Percentiles rank a stretch among this genome's conserved stretches.
Conservation (phyloP, 2,329 filamentous ascomycete species). For the Neoascochyta sp. region DNA sequence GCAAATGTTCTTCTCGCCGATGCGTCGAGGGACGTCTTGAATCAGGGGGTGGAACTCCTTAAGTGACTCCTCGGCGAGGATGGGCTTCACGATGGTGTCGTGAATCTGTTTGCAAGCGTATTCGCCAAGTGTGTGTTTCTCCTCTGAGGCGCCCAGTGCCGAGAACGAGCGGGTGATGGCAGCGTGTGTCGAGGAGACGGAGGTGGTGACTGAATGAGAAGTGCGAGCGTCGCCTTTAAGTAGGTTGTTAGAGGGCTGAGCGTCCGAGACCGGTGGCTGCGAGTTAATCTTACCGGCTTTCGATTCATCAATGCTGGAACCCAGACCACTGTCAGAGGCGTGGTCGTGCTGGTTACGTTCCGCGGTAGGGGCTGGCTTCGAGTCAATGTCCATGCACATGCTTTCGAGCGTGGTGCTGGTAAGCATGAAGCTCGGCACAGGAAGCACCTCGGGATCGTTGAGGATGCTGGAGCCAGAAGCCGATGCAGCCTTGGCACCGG, state of each 20-base stretch:
- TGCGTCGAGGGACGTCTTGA: conserved; percentile 71
- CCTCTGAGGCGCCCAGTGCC: conserved; percentile 32
- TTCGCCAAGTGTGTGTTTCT: conserved; percentile 60
- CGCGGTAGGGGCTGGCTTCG: conserved; percentile 41
- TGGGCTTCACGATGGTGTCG: conserved; percentile 70
- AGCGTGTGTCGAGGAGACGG: conserved; percentile 34
- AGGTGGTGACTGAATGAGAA: conserved; percentile 36
- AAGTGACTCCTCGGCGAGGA: conserved; percentile 67
- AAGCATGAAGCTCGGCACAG: conserved; percentile 46
- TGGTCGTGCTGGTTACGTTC: conserved; percentile 55
- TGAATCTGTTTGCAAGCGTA: conserved; percentile 74
- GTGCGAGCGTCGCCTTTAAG: conserved; percentile 35
- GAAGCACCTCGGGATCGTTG: conserved; percentile 48
- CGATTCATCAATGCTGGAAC: conserved; percentile 69
- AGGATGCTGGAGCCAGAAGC: conserved; percentile 39
- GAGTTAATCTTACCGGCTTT: conserved; percentile 39
- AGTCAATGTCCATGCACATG: conserved; percentile 39
- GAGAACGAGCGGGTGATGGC: conserved; percentile 47
- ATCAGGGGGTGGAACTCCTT: conserved; percentile 80
- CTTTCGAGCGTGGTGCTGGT: conserved; percentile 34
- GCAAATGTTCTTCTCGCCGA: conserved; percentile 79
- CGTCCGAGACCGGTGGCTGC: conserved; percentile 15
- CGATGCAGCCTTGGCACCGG: conserved; percentile 33
- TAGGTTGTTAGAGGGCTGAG: conserved; percentile 32
- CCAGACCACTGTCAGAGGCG: conserved; percentile 82